Percentiles rank a stretch among this genome's conserved stretches.
Evolutionary conservation across 768 basidiomycete genomes (phyloP).

Genomic region (Dentipellis fragilis): DNA sequence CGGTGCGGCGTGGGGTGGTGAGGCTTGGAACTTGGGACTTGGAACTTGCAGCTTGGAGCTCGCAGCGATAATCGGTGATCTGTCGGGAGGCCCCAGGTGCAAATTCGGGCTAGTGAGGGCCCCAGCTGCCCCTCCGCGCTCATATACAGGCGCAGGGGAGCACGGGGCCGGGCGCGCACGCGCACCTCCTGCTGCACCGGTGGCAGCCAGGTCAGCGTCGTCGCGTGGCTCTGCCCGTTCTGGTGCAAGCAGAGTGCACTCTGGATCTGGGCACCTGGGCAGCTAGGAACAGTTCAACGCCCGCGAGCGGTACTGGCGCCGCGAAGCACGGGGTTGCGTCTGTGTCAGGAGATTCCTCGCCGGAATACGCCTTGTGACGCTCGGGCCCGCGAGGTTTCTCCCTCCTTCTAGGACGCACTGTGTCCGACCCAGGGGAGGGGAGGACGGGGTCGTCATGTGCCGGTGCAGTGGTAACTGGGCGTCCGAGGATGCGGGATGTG

Average conservation of each 20-base stretch:
- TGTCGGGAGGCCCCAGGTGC: not conserved
- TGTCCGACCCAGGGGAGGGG: not conserved
- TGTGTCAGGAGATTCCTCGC: slow-evolving; percentile 1
- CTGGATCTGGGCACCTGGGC: not conserved
- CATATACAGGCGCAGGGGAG: not conserved
- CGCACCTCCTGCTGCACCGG: not conserved
- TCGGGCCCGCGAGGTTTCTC: slow-evolving; percentile 3
- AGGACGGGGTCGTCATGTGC: not conserved
- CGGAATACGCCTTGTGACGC: not conserved
- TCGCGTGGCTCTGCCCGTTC: not conserved
- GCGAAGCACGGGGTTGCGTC: not conserved
- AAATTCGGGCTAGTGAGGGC: not conserved
- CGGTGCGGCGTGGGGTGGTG: no score
- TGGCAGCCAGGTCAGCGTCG: not conserved
- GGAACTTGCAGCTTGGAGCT: no score
- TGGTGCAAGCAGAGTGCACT: not conserved
- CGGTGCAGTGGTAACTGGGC: not conserved
- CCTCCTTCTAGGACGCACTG: not conserved
- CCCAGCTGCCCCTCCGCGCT: not conserved
- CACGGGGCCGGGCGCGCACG: not conserved
- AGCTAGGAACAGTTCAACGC: not conserved
- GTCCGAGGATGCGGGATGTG: not conserved
- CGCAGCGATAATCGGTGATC: not conserved
- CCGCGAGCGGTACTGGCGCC: not conserved
- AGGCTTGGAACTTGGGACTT: no score